phyloP scores from a whole-genome alignment of 345 rosid species.

The Gossypium raimondii region DNA sequence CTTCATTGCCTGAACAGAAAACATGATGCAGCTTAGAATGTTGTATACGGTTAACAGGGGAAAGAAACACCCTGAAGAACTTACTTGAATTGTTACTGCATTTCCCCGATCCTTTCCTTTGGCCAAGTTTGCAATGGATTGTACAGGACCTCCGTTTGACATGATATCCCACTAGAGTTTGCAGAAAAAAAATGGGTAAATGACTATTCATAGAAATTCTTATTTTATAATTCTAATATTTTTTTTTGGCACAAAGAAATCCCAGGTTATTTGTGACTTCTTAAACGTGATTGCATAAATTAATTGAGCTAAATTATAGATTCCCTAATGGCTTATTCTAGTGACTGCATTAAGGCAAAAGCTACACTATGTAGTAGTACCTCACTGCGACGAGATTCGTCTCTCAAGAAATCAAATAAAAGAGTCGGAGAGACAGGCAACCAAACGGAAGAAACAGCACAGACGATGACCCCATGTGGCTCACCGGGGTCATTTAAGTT shows the following conservation, averaged over 20 bases:
- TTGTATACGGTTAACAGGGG: background rate
- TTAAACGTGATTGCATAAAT: background rate
- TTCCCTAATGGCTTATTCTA: background rate
- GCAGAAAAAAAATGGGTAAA: conserved; percentile 4
- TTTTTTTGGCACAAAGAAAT: too few species aligned
- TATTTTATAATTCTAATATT: background rate
- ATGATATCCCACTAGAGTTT: conserved; percentile 82
- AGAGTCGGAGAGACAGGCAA: conserved; percentile 66
- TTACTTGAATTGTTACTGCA: conserved; percentile 75
- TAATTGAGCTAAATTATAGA: background rate
- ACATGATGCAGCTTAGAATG: background rate
- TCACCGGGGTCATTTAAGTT: conserved; percentile 91
- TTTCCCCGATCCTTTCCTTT: conserved; percentile 97
- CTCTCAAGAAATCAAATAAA: conserved; percentile 85
- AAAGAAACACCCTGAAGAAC: background rate
- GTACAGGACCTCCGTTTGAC: conserved; percentile 61
- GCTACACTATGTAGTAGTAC: conserved; percentile 34
- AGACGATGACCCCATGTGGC: conserved; percentile 81
- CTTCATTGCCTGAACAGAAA: conserved; percentile 56
- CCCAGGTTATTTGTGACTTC: too few species aligned
- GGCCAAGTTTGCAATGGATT: conserved; percentile 69
- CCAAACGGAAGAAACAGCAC: conserved; percentile 86
- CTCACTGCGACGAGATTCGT: conserved; percentile 77
- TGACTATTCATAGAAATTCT: background rate
- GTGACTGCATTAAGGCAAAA: background rate